phyloP scores from a whole-genome alignment of 1,284 basidiomycete genomes.

The Sparassis latifolia region DNA sequence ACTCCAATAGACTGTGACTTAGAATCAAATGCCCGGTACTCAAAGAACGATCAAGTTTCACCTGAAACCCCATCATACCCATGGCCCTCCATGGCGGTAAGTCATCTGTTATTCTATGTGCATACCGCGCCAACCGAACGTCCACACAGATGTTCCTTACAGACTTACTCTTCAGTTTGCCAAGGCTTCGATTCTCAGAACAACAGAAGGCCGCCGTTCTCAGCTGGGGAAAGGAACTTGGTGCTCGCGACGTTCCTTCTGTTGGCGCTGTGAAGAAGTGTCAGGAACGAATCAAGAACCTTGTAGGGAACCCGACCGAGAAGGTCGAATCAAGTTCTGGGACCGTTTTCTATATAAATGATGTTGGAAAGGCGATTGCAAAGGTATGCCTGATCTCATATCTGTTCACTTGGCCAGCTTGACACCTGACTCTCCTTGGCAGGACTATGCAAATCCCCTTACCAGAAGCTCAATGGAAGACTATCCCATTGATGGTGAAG shows the following conservation, averaged over 20 bases:
- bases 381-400: not conserved
- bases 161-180: slow-evolving; percentile 10
- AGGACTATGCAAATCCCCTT: slow-evolving; percentile 10
- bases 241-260: slow-evolving; percentile 6
- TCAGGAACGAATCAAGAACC: not conserved
- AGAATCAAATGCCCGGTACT: not conserved
- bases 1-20: not conserved
- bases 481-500: slow-evolving; percentile 1
- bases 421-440: not conserved
- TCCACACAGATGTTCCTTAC: slow-evolving; percentile 12
- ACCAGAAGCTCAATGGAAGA: not conserved
- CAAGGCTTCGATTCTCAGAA: slow-evolving; percentile 6
- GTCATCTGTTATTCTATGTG: no score
- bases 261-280: slow-evolving; percentile 5
- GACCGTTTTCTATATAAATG: not conserved
- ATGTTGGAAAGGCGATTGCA: not conserved
- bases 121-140: no score
- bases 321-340: not conserved
- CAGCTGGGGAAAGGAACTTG: slow-evolving; percentile 5
- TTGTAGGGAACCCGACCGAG: not conserved
- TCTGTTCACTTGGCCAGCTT: not conserved
- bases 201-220: slow-evolving; percentile 7
- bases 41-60: not conserved
- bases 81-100: not conserved
- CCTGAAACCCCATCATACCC: not conserved